These are phyloP conservation scores for Neodidymelliopsis sp. DNA, from an alignment of 2,329 filamentous ascomycete genomes.

Conservation along the genomic window DNA sequence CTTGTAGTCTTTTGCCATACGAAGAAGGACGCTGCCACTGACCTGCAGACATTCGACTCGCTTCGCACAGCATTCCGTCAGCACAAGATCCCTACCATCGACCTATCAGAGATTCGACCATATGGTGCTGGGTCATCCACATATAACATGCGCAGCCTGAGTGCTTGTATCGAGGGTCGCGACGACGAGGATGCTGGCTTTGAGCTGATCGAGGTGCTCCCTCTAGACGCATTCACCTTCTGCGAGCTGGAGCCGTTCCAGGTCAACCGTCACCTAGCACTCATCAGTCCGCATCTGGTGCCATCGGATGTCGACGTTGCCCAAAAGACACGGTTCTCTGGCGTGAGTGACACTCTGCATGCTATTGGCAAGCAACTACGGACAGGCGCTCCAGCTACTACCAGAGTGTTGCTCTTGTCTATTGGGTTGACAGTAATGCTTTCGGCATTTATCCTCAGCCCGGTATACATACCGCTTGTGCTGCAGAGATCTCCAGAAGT, in stretches of 20 bases:
- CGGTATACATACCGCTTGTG: slow-evolving; percentile 19
- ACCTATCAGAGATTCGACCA: slow-evolving; percentile 39
- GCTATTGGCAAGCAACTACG: slow-evolving; percentile 17
- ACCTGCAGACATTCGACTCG: slow-evolving; percentile 27
- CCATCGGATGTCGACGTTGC: slow-evolving; percentile 3
- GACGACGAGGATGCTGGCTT: slow-evolving; percentile 29
- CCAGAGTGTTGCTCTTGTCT: slow-evolving; percentile 12
- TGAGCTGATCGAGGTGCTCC: slow-evolving; percentile 40
- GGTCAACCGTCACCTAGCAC: slow-evolving; percentile 49
- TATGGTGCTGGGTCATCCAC: slow-evolving; percentile 32
- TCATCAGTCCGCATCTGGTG: slow-evolving; percentile 37
- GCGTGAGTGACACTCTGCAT: slow-evolving; percentile 11
- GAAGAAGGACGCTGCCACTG: slow-evolving; percentile 15
- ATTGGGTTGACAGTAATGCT: slow-evolving; percentile 29
- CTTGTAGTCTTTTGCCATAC: slow-evolving; percentile 45
- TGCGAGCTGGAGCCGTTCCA: slow-evolving; percentile 44
- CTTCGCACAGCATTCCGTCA: slow-evolving; percentile 33
- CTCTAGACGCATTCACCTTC: slow-evolving; percentile 44
- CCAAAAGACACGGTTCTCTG: slow-evolving; percentile 8
- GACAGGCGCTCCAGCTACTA: slow-evolving; percentile 10
- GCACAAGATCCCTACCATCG: slow-evolving; percentile 39
- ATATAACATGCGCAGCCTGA: slow-evolving; percentile 33
- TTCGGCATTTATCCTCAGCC: slow-evolving; percentile 24
- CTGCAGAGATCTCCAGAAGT: slow-evolving; percentile 16
- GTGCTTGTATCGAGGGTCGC: slow-evolving; percentile 43